Conservation (phyloP, 345 rosid genomes). For the Aquilaria sinensis region DNA sequence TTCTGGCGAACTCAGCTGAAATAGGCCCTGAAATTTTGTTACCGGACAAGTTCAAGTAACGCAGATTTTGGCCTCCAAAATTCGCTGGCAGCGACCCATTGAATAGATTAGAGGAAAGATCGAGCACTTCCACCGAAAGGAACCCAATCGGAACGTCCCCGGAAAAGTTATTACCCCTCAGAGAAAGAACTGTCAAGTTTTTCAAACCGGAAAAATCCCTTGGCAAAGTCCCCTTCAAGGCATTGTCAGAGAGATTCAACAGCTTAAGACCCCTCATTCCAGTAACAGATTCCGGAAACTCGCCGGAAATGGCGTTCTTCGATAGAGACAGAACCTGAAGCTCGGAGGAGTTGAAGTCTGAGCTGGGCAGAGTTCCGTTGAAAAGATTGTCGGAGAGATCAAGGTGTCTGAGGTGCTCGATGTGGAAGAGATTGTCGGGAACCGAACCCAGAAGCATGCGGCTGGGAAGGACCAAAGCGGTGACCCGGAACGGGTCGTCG, state of each 20-base stretch:
- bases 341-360: constrained; percentile 48
- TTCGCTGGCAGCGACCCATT: constrained; percentile 56
- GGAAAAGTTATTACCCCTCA: constrained; percentile 56
- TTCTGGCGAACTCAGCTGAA: constrained; percentile 44
- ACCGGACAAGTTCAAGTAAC: constrained; percentile 63
- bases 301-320: constrained; percentile 57
- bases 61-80: constrained; percentile 50
- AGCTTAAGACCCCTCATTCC: constrained; percentile 34
- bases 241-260: constrained; percentile 75
- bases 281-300: constrained; percentile 40
- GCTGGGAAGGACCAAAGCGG: constrained; percentile 46
- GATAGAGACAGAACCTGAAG: constrained; percentile 47
- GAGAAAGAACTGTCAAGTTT: constrained; percentile 59
- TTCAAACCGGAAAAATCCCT: constrained; percentile 32
- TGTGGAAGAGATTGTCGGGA: constrained; percentile 36
- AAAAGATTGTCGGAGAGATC: constrained; percentile 68
- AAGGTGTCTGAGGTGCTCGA: constrained; percentile 43
- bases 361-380: constrained; percentile 53
- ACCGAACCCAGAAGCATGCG: constrained; percentile 62
- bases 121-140: constrained; percentile 42
- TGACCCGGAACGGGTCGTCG: constrained; percentile 49
- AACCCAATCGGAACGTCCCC: constrained; percentile 58
- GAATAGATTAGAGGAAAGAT: constrained; percentile 79
- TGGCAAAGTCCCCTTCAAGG: constrained; percentile 62
- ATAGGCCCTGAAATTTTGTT: constrained; percentile 66